Evolutionary conservation across 108 stramenopile genomes (phyloP), one percentile per base, ranked within the genome.

Genomic region (Fragilariopsis cylindrus): DNA sequence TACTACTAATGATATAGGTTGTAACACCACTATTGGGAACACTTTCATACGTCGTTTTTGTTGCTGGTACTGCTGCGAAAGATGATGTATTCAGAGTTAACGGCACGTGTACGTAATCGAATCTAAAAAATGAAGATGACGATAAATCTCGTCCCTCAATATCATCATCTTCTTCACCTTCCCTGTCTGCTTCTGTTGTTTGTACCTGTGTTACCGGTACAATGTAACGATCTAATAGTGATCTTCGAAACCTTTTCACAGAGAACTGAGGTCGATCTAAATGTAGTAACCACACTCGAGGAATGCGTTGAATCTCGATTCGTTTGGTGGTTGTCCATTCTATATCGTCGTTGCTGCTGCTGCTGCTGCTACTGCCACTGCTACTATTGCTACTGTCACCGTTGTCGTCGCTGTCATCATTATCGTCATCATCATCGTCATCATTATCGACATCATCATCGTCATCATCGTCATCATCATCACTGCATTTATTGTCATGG

Each of bases 211-310:
- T 54, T 0, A n/a, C n/a, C 53, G 53, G n/a, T 65, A 40, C 40
- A 42, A 44, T 6, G 16, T 8, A 7, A 7, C 64, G 64, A 7
- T 7, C 30, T 30, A 39, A 45, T 15, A 58, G n/a, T 45, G 46
- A 6, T 43, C 5, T 16, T 16, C 47, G 56, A 60, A 57, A 4
- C 47, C 41, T 72, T 6, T 39, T 16, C 18, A 41, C 48, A 47
- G 57, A 58, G 43, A 42, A 21, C 16, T 11, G 44, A 46, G 67
- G 67, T 50, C 85, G 77, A 19, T 82, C 73, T 55, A 82, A 46
- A 48, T 79, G 74, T 9, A 85, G 39, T 12, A 85, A 58, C 45
- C 64, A 79, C 21, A 65, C 46, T 4, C 42, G 54, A 19, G 85
- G 85, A 4, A 85, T 12, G 4, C 18, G 3, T 55, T 72, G 60